phyloP scores from a whole-genome alignment of 1,284 basidiomycete genomes.

The Mixia osmundae region DNA sequence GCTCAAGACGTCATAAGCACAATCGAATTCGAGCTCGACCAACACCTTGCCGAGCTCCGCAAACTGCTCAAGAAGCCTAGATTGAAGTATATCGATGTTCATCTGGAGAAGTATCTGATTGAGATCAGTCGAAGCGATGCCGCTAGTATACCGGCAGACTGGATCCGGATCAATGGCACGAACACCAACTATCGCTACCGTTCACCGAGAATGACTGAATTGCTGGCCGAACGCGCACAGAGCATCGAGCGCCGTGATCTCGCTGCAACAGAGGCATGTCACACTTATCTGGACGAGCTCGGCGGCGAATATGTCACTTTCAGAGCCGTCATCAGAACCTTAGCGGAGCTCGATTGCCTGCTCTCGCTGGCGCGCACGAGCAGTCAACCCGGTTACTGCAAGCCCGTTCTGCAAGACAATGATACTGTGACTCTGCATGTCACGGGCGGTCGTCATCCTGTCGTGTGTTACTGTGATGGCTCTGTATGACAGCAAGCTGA shows the following conservation, averaged over 20 bases:
- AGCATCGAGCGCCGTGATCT: slow-evolving; percentile 44
- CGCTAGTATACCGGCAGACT: slow-evolving; percentile 43
- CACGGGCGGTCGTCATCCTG: no score
- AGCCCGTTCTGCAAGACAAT: no score
- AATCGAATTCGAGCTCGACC: slow-evolving; percentile 19
- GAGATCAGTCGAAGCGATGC: slow-evolving; percentile 43
- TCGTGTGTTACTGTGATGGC: no score
- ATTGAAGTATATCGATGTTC: slow-evolving; percentile 44
- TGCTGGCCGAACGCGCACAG: slow-evolving; percentile 50
- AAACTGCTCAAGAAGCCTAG: slow-evolving; percentile 48
- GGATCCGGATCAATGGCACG: slow-evolving; percentile 58
- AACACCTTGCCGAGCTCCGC: slow-evolving; percentile 50
- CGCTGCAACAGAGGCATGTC: not conserved
- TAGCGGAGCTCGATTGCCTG: slow-evolving; percentile 59
- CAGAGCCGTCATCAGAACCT: slow-evolving; percentile 45
- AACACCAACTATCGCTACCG: slow-evolving; percentile 55
- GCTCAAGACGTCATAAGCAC: no score
- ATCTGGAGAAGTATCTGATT: slow-evolving; percentile 22
- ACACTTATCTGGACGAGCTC: slow-evolving; percentile 8
- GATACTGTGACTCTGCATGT: no score
- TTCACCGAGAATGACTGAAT: slow-evolving; percentile 39
- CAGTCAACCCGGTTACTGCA: slow-evolving; percentile 63
- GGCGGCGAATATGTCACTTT: slow-evolving; percentile 33
- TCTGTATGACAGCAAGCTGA: no score
- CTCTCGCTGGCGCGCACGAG: slow-evolving; percentile 47